phyloP scores from a whole-genome alignment of 2,329 filamentous ascomycete species.

The Cordyceps militaris region DNA sequence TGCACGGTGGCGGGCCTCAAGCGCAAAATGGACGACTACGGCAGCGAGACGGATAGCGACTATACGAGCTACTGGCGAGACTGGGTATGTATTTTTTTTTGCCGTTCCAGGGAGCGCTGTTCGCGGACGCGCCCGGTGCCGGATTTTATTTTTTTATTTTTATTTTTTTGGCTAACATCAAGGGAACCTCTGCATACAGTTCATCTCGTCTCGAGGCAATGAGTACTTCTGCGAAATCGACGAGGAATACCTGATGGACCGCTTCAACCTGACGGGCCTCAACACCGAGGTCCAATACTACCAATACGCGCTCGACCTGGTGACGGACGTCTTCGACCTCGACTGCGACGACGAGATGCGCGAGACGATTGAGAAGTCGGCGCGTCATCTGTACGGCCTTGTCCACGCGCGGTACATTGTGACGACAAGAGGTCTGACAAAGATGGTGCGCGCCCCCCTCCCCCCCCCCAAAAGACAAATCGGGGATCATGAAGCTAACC shows the following conservation, averaged over 20 bases:
- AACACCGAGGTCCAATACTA: slow-evolving; percentile 99
- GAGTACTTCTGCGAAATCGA: slow-evolving; percentile 99
- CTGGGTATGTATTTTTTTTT: slow-evolving; percentile 69
- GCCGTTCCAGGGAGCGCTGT: no score
- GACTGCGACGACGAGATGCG: slow-evolving; percentile 98
- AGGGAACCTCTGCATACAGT: slow-evolving; percentile 47
- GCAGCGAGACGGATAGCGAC: slow-evolving; percentile 95
- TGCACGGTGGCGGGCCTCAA: slow-evolving; percentile 8
- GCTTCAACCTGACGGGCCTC: slow-evolving; percentile 94
- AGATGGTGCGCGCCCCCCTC: slow-evolving; percentile 65
- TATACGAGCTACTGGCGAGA: slow-evolving; percentile 99
- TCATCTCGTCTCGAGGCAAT: slow-evolving; percentile 94
- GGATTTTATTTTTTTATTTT: not conserved
- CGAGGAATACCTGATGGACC: slow-evolving; percentile 95
- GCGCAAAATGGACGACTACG: slow-evolving; percentile 82
- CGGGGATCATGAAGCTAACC: no score
- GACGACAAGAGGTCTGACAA: slow-evolving; percentile 84
- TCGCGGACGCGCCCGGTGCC: not conserved
- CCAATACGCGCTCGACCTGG: slow-evolving; percentile 93
- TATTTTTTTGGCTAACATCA: not conserved
- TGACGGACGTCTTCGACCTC: slow-evolving; percentile 97
- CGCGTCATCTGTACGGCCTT: slow-evolving; percentile 87
- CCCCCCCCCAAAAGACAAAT: not conserved
- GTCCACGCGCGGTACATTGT: slow-evolving; percentile 97
- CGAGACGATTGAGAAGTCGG: slow-evolving; percentile 96